These are phyloP conservation scores for Tetrahymena borealis DNA, from an alignment of 73 alveolate genomes.

Conservation along the genomic window DNA sequence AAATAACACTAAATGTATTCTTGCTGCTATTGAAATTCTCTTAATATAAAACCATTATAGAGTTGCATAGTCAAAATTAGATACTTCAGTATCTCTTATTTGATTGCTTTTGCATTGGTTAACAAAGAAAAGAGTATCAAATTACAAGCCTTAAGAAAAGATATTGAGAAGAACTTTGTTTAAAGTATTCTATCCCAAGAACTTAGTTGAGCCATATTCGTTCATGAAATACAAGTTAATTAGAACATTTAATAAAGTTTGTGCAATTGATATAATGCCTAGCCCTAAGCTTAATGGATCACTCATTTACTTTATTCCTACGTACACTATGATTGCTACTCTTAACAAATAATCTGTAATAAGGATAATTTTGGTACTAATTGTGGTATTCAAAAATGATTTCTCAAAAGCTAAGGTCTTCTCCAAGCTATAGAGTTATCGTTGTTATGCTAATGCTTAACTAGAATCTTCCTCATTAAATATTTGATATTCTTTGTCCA, in stretches of 20 bases:
- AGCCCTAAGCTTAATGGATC: not conserved
- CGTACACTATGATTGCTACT: not conserved
- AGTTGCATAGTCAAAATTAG: not conserved
- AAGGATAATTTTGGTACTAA: not conserved
- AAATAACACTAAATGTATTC: not conserved
- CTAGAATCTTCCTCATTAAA: not conserved
- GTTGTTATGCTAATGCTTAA: not conserved
- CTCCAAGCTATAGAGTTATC: not conserved
- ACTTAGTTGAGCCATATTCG: not conserved
- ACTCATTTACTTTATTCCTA: not conserved
- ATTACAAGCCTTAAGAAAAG: not conserved
- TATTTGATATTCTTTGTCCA: not conserved
- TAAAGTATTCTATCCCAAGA: not conserved
- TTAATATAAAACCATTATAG: not conserved
- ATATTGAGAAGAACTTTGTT: not conserved
- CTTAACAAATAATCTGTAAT: not conserved
- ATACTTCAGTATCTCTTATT: not conserved
- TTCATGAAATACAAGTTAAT: not conserved
- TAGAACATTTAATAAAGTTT: not conserved
- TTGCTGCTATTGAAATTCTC: not conserved
- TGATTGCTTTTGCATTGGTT: not conserved
- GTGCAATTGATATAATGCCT: not conserved
- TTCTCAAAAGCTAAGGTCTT: not conserved
- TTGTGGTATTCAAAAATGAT: not conserved
- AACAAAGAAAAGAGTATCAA: not conserved